Evolutionary conservation across 768 basidiomycete genomes (phyloP).

Genomic region (Tylopilus sp.): DNA sequence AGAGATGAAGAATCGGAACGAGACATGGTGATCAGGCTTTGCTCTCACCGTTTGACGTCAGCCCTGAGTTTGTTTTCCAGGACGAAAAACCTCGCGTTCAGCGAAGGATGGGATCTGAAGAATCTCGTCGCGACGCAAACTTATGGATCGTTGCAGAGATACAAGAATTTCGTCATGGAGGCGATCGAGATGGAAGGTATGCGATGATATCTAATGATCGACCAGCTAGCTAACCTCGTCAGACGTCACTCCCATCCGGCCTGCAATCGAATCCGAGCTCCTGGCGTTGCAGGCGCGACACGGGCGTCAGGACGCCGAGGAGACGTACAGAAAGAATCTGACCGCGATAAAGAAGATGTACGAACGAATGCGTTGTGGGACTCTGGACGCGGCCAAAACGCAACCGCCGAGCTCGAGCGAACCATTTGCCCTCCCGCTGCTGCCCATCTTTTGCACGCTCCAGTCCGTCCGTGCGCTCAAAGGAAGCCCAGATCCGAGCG

Average conservation of each 20-base stretch:
- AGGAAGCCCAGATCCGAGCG: conserved; percentile 21
- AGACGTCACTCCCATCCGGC: conserved; percentile 21
- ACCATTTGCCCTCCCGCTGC: conserved; percentile 38
- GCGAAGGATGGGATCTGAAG: conserved; percentile 40
- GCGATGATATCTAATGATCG: conserved; percentile 1
- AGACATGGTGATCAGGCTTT: conserved; percentile 12
- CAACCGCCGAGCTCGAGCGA: neutral
- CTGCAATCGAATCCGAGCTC: conserved; percentile 30
- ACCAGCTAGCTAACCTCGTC: neutral
- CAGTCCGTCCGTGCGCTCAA: conserved; percentile 41
- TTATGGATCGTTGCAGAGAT: conserved; percentile 38
- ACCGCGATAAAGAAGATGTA: conserved; percentile 42
- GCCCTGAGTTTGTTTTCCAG: conserved; percentile 26
- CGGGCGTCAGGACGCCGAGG: conserved; percentile 28
- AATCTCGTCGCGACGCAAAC: conserved; percentile 41
- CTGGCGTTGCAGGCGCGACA: conserved; percentile 22
- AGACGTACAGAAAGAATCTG: conserved; percentile 24
- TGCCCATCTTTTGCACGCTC: conserved; percentile 47
- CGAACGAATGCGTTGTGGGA: conserved; percentile 40
- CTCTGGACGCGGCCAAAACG: neutral
- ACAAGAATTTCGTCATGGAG: conserved; percentile 41
- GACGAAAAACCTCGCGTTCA: conserved; percentile 30
- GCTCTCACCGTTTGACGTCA: neutral
- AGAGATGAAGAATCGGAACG: conserved; percentile 6
- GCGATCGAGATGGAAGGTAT: conserved; percentile 36